phyloP scores from a whole-genome alignment of 176 grass and related monocot species.

The Aegilops sharonensis region DNA sequence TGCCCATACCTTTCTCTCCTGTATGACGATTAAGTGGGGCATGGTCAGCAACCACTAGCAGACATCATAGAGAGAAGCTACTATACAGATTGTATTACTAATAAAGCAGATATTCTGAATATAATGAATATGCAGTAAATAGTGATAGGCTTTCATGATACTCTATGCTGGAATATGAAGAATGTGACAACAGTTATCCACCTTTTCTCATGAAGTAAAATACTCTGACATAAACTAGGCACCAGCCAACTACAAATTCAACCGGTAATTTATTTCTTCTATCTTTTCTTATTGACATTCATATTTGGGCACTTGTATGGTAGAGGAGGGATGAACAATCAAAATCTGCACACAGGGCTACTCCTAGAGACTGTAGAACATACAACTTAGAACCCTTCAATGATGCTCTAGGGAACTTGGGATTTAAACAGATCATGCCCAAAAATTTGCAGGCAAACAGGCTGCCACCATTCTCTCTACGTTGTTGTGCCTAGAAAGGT shows the following conservation, averaged over 20 bases:
- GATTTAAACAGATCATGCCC: neutral
- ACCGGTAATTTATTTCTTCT: neutral
- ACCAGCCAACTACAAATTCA: neutral
- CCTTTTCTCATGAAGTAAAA: neutral
- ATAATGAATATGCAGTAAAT: neutral
- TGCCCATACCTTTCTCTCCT: slow-evolving; percentile 92
- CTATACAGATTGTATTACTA: neutral
- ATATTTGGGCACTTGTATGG: neutral
- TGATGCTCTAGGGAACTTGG: neutral
- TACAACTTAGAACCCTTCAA: neutral
- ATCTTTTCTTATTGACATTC: neutral
- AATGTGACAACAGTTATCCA: neutral
- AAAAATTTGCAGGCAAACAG: neutral
- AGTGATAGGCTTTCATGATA: neutral
- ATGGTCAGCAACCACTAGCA: neutral
- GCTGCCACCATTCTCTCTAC: neutral
- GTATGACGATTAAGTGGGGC: neutral
- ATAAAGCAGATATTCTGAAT: neutral
- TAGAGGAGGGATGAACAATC: neutral
- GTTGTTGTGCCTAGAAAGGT: neutral
- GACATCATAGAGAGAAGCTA: neutral
- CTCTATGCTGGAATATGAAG: neutral
- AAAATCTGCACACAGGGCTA: neutral
- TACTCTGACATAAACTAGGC: neutral
- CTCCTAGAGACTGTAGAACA: neutral